Evolutionary conservation across 805 yeast species (phyloP), one percentile per base, ranked within the genome.

Genomic region (Sugiyamaella smithiae): DNA sequence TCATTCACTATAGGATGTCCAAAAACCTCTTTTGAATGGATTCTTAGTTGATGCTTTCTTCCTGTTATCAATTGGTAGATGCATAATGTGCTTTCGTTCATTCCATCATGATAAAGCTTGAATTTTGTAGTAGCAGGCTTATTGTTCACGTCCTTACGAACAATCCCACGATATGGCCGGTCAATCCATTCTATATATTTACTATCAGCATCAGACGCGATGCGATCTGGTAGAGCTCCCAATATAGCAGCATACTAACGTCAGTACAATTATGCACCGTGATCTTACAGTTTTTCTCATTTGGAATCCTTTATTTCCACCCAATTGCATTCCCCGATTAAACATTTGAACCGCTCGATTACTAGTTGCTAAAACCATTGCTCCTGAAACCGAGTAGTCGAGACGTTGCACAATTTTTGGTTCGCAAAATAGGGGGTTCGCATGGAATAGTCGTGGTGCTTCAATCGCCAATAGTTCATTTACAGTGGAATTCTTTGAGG

Each of bases 351-450:
- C 57, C 1, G 54, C 53, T n/a, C 28, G 26, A 11, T 20, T 19
- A 26, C 54, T 53, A 6, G 45, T 43, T 17, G 57, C 59, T 6
- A 51, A 29, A 3, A 53, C 24, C 59, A 55, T 55, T 5, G 57
- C 56, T 2, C 59, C 59, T 8, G 57, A 42, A 2, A 50, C 51
- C 16, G 40, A 48, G 28, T 43, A 48, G 43, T 55, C 59, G 31
- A 55, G 28, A 16, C 59, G 36, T 31, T 55, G 59, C 6, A 55
- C 57, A 5, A 47, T 16, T 38, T 51, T 48, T 4, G 59, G 59
- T 7, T 19, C 24, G 43, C 51, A 48, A 17, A 49, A 48, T 22
- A 53, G 57, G 16, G 51, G 29, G 28, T 25, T n/a, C 4, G 35
- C 1, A 19, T 40, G 43, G 7, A 28, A 54, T 5, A 52, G 41